These are phyloP conservation scores for Trifolium subterraneum DNA, from an alignment of 306 rosid species.

Conservation along the genomic window DNA sequence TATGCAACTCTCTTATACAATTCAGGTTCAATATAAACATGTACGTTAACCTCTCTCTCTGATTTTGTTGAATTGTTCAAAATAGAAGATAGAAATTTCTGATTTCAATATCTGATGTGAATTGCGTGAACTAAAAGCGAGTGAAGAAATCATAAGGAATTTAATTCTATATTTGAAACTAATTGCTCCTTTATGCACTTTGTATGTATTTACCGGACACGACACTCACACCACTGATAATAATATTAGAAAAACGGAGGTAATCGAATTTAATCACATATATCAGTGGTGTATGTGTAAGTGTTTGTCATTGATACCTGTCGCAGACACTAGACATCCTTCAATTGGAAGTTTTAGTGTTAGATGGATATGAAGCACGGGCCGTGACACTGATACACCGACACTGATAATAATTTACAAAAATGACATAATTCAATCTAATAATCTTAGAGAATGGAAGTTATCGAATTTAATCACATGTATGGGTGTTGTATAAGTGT, in stretches of 20 bases:
- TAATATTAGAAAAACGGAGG: not conserved
- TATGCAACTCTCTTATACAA: conserved; percentile 87
- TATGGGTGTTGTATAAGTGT: not conserved
- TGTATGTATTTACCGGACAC: not conserved
- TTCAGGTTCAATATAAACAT: conserved; percentile 88
- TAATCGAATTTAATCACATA: not conserved
- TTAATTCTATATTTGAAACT: conserved; percentile 28
- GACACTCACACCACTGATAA: not conserved
- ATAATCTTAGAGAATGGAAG: too few relatives aligned
- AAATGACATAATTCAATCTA: too few relatives aligned
- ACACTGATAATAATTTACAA: too few relatives aligned
- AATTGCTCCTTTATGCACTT: not conserved
- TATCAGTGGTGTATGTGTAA: not conserved
- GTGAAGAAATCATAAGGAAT: not conserved
- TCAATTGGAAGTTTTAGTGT: not conserved
- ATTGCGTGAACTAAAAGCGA: conserved; percentile 32
- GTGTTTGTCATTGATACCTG: not conserved
- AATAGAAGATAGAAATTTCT: not conserved
- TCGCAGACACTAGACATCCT: not conserved
- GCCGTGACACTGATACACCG: too few relatives aligned
- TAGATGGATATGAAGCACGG: not conserved
- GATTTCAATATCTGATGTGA: conserved; percentile 28
- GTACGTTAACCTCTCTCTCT: conserved; percentile 41
- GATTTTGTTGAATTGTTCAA: not conserved
- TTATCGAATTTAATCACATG: not conserved